Base-by-base conservation (phyloP, 192 early-diverging fungal genomes). In the Phycomyces blakesleeanus region DNA sequence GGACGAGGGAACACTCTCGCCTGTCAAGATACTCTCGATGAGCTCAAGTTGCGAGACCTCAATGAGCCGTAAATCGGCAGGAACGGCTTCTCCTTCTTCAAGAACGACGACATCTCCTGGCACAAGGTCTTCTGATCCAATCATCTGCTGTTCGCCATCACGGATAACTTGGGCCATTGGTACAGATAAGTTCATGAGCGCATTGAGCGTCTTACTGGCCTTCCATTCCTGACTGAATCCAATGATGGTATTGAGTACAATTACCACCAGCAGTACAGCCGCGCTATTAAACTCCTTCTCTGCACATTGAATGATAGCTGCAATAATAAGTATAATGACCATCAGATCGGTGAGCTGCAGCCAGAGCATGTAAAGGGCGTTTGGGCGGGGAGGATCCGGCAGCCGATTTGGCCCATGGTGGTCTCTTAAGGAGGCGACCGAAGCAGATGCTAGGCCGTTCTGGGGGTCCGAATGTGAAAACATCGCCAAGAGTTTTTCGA, bases 211-310 rank as follows among this genome's bases (percentile, higher is more conserved):
- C 65, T 93, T 91, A 56, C 83, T 91, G 9, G 97, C 95, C 71
- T 93, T 90, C 78, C 85, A 97, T 66, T 98, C 97, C 76, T 98
- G 97, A 14, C 86, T 82, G 66, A 98, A 96, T 15, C 97, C 97
- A 67, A 98, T 94, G 41, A 89, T 72, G 21, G 93, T 86, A 76
- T 98, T 98, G 50, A 95, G 67, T 16, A 86, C 78, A 49, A 96
- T 90, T 24, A 98, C 89, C 18, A 90, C 77, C 11, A 88, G 72
- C 34, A 97, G 77, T 21, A 97, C 87, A 21, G 63, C 42, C 56
- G 64, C 64, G 47, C 63, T 65, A 22, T 71, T 59, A 29, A 65
- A 71, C 16, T 71, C 72, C 27, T 92, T 83, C 22, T 89, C 81
- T 27, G 93, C 90, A 0, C 85, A 95, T 58, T 92, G 91, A 26